A percentile compares a stretch with the other conserved stretches of the same genome.
phyloP scores from a whole-genome alignment of 2,329 filamentous ascomycete genomes.

The Apiospora koreana region DNA sequence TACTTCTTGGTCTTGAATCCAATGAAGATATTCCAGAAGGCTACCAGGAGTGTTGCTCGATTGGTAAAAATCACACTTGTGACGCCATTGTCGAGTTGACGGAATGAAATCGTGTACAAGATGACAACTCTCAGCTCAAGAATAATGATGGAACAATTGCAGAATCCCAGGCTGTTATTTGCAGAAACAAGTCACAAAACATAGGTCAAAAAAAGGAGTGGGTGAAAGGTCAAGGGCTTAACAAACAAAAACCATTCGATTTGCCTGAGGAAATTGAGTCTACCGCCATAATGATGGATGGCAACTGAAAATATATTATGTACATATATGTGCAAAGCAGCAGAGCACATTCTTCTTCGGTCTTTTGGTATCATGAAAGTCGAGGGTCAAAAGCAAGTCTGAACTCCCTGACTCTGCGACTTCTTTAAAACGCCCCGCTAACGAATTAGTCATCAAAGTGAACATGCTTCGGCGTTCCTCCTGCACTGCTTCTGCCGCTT shows the following conservation, averaged over 20 bases:
- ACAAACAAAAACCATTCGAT: neutral
- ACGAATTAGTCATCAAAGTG: neutral
- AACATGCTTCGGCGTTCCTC: neutral
- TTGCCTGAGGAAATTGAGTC: neutral
- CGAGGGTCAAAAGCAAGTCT: neutral
- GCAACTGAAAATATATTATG: neutral
- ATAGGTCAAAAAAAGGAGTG: neutral
- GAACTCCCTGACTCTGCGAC: constrained; percentile 1
- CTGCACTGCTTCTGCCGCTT: neutral
- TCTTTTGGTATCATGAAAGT: constrained; percentile 9
- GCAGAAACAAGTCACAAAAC: no score
- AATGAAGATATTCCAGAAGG: no score
- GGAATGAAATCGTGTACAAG: no score
- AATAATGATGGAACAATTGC: no score
- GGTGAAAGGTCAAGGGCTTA: neutral
- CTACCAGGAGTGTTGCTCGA: no score
- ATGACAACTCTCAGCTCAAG: no score
- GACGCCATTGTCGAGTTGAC: no score
- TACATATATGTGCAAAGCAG: neutral
- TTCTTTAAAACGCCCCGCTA: neutral
- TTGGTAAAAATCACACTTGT: no score
- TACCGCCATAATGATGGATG: neutral
- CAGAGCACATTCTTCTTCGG: neutral
- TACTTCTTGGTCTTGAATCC: no score
- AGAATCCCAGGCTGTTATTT: no score